Conservation (phyloP, 805 yeast species). For the Lachancea thermotolerans region DNA sequence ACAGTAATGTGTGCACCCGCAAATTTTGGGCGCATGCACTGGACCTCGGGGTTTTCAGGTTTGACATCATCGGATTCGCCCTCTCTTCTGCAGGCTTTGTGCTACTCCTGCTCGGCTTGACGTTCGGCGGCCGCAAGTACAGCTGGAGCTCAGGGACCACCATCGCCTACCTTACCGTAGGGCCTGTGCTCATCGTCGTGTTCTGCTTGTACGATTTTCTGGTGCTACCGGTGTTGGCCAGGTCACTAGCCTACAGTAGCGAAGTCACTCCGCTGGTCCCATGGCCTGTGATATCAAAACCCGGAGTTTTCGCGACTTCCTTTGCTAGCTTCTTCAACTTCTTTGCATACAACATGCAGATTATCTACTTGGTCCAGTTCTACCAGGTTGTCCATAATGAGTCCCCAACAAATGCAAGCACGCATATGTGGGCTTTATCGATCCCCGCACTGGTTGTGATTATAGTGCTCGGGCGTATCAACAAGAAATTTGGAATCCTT, state of each 20-base stretch:
- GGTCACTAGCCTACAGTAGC: not conserved
- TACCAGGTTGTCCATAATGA: constrained; percentile 22
- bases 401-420: constrained; percentile 21
- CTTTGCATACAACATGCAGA: constrained; percentile 19
- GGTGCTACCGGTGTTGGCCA: constrained; percentile 11
- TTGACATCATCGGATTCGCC: constrained; percentile 22
- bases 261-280: constrained; percentile 3
- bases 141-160: constrained; percentile 45
- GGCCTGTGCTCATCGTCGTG: constrained; percentile 38
- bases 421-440: constrained; percentile 17
- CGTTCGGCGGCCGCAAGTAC: constrained; percentile 49
- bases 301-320: constrained; percentile 14
- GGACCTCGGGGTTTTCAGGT: constrained; percentile 9
- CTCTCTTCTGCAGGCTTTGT: constrained; percentile 19
- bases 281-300: not conserved
- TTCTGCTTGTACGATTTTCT: constrained; percentile 43
- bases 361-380: constrained; percentile 21
- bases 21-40: constrained; percentile 22
- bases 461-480: constrained; percentile 26
- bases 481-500: constrained; percentile 30
- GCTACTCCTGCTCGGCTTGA: constrained; percentile 19
- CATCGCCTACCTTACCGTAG: constrained; percentile 38
- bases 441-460: constrained; percentile 20
- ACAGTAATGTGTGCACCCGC: not conserved
- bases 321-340: constrained; percentile 15